Evolutionary conservation across 371 early-diverging fungal genomes (phyloP), one percentile per base, ranked within the genome.

Genomic region (Mortierella sp.): DNA sequence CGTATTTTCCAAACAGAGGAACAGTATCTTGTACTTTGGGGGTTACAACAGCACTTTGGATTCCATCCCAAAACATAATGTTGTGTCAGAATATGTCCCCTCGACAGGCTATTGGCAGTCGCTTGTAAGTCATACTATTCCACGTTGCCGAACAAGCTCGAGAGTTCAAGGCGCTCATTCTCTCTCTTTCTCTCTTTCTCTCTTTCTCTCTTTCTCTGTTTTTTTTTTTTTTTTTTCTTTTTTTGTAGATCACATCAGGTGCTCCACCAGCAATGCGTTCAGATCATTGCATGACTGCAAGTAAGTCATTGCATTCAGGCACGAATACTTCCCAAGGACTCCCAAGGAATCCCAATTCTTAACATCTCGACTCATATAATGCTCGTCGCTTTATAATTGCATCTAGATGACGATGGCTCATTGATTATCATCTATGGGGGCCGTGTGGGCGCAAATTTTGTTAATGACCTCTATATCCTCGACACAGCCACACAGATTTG

Each of bases 281-380:
- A 10, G 77, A 77, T 41, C 72, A 71, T 45, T 77, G 77, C 70
- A 77, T 77, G 77, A 40, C 77, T 2, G 8, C 77, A 19, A 77
- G 77, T 77, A 77, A 57, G 77, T 43, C 15, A 43, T 3, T 43
- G 36, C 36, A 36, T 36, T 36, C 36, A 36, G 36, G 6, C 36
- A 36, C 36, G 6, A 36, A 36, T 6, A 36, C 43, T 9, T 7
- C 43, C 43, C 28, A 28, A 28, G 28, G 28, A 28, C 2, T 28
- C 28, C 28, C 28, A 28, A 36, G 4, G 36, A 36, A 36, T 6
- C 7, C 0, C 36, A 36, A 36, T 36, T 36, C 36, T 36, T 5
- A 36, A 36, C 0, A 3, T 36, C 7, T 36, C 36, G 3, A 24
- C n/a, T 57, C 32, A 13, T 3, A 13, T 58, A 36, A n/a, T 38